Evolutionary conservation across 108 stramenopile species (phyloP).

Genomic region (Stephanodiscus triporus): DNA sequence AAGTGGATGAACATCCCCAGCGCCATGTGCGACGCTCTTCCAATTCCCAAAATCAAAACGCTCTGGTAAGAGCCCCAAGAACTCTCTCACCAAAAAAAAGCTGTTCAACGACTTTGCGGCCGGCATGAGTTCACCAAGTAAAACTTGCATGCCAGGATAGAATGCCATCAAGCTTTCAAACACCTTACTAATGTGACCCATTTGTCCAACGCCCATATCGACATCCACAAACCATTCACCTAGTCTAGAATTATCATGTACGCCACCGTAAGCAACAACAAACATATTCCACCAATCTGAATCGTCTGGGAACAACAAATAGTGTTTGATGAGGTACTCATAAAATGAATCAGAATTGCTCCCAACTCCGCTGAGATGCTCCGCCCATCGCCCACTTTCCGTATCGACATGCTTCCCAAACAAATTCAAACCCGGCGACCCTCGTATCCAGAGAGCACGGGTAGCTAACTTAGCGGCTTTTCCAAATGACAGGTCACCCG

Average conservation of each 20-base stretch:
- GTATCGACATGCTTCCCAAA: conserved; percentile 94
- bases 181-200: conserved; percentile 43
- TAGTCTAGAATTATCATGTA: conserved; percentile 63
- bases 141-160: conserved; percentile 92
- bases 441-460: conserved; percentile 71
- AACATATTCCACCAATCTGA: conserved; percentile 87
- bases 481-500: conserved; percentile 79
- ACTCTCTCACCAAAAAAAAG: conserved; percentile 78
- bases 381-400: conserved; percentile 84
- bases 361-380: conserved; percentile 86
- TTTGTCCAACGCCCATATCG: conserved; percentile 71
- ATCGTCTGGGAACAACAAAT: conserved; percentile 85
- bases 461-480: conserved; percentile 71
- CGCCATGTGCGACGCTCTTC: conserved; percentile 53
- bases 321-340: conserved; percentile 84
- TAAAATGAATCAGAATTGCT: conserved; percentile 94
- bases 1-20: conserved; percentile 67
- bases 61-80: conserved; percentile 87
- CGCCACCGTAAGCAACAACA: conserved; percentile 65
- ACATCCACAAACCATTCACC: conserved; percentile 95
- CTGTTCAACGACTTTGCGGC: conserved; percentile 81
- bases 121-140: conserved; percentile 79
- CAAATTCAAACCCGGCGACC: conserved; percentile 63
- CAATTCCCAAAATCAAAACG: conserved; percentile 79
- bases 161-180: conserved; percentile 95